Conservation (phyloP, 2,329 filamentous ascomycete genomes). For the Anthostomella pinea region DNA sequence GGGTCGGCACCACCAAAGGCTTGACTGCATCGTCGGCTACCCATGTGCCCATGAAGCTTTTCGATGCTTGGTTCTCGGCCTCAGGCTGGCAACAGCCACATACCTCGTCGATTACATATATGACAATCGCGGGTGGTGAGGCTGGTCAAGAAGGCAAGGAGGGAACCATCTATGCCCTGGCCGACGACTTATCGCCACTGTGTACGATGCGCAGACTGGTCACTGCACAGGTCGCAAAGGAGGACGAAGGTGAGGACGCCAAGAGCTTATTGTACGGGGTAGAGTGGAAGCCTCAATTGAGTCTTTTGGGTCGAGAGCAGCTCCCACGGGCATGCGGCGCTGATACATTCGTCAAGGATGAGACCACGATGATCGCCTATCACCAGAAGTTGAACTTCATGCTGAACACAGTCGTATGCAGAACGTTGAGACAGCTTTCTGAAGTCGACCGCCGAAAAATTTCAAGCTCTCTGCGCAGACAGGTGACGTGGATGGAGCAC, state of each 20-base stretch:
- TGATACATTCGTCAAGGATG: conserved; percentile 21
- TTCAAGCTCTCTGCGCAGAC: conserved; percentile 18
- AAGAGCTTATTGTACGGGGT: conserved; percentile 33
- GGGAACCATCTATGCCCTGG: conserved; percentile 29
- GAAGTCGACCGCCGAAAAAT: conserved; percentile 16
- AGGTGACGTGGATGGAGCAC: conserved; percentile 33
- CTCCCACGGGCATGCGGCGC: conserved; percentile 23
- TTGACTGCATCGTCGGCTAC: conserved; percentile 15
- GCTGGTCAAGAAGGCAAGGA: conserved; percentile 21
- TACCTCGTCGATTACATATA: conserved; percentile 25
- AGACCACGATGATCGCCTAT: conserved; percentile 15
- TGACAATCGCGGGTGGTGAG: conserved; percentile 16
- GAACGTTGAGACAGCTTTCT: conserved; percentile 17
- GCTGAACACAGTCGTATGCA: conserved; percentile 18
- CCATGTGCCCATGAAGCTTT: conserved; percentile 30
- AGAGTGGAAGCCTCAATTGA: conserved; percentile 39
- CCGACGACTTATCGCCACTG: conserved; percentile 29
- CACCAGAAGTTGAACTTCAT: conserved; percentile 20
- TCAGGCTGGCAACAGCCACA: conserved; percentile 30
- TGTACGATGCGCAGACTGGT: conserved; percentile 26
- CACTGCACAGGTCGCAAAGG: conserved; percentile 26
- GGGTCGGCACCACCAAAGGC: conserved; percentile 22
- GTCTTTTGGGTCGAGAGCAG: conserved; percentile 30
- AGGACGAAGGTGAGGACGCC: conserved; percentile 5
- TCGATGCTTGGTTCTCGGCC: conserved; percentile 33